These are phyloP conservation scores for Amanita jacksonii DNA, from an alignment of 768 basidiomycete genomes.

Conservation along the genomic window DNA sequence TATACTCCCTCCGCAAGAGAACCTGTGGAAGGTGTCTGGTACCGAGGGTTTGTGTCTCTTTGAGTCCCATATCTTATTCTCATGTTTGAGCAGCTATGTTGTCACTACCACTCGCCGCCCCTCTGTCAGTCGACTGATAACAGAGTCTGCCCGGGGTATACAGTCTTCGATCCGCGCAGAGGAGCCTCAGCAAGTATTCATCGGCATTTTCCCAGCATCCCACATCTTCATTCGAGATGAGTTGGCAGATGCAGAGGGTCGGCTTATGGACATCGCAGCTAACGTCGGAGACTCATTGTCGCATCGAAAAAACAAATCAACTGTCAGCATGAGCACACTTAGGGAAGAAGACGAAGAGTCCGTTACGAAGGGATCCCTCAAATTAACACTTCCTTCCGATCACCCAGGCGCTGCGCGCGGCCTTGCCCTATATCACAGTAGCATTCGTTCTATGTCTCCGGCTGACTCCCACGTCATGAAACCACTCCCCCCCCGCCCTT, in stretches of 20 bases:
- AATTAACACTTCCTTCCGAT: constrained; percentile 65
- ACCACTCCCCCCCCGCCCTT: constrained; percentile 81
- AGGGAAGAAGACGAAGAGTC: constrained; percentile 55
- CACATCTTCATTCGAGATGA: constrained; percentile 84
- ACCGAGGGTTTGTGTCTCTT: constrained; percentile 65
- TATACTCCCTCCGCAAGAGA: constrained; percentile 69
- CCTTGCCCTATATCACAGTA: constrained; percentile 63
- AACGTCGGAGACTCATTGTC: constrained; percentile 21
- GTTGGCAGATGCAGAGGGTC: constrained; percentile 79
- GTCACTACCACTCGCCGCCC: constrained; percentile 75
- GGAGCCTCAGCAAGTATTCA: constrained; percentile 81
- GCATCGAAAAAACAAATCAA: constrained; percentile 32
- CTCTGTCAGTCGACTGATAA: constrained; percentile 53
- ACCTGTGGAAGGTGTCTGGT: constrained; percentile 73
- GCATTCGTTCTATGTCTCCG: constrained; percentile 65
- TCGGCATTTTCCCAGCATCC: constrained; percentile 89
- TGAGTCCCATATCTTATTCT: constrained; percentile 5
- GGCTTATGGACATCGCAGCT: constrained; percentile 66
- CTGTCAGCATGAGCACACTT: constrained; percentile 45
- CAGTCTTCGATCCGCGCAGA: constrained; percentile 52
- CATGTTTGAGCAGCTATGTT: constrained; percentile 52
- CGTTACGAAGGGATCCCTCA: constrained; percentile 50
- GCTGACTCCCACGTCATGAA: constrained; percentile 57
- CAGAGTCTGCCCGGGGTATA: constrained; percentile 31
- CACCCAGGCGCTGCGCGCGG: constrained; percentile 66